Evolutionary conservation across 148 eudicot genomes (phyloP), one percentile per base, ranked within the genome.

Genomic region (Simmondsia chinensis): DNA sequence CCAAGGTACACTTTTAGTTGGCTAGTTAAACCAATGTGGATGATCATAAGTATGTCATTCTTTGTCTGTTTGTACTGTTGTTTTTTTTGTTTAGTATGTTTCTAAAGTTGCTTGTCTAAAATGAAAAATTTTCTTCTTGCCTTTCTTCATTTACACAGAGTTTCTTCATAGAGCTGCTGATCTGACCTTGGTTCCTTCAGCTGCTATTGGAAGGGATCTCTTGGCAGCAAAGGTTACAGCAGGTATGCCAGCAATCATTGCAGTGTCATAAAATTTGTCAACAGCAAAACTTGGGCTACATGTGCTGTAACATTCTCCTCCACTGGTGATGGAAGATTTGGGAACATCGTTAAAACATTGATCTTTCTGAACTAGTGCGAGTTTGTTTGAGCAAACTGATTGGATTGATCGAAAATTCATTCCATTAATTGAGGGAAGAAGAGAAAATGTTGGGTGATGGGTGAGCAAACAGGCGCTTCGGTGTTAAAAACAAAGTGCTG

Each of bases 21-120:
- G 95, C 73, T 91, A 61, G 97, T 91, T 25, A 64, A 73, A 46
- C 97, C 97, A n/a, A 91, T 91, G 95, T 91, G 97, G 97, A 67
- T 78, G 61, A 55, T 85, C 34, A 76, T 91, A 67, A 91, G 97
- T 91, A 76, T 54, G 95, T 45, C 5, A 37, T 56, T 17, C 4
- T 19, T 24, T 43, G 20, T 54, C 19, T 46, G 20, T 13, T 34
- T 37, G 12, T 53, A 39, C n/a, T n/a, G 7, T 8, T 13, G 19
- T 23, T 28, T n/a, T 9, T 5, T 11, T 2, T 24, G 32, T 27
- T 10, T 10, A 4, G 15, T 36, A 18, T 36, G 11, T 34, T 17
- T 4, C 20, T 4, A 28, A 10, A 4, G 7, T 16, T 26, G 22
- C 26, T 12, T 11, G 13, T 33, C 16, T 22, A 18, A 11, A 7